Evolutionary conservation across 1,284 basidiomycete species (phyloP).

Genomic region (Trametes hirsuta): DNA sequence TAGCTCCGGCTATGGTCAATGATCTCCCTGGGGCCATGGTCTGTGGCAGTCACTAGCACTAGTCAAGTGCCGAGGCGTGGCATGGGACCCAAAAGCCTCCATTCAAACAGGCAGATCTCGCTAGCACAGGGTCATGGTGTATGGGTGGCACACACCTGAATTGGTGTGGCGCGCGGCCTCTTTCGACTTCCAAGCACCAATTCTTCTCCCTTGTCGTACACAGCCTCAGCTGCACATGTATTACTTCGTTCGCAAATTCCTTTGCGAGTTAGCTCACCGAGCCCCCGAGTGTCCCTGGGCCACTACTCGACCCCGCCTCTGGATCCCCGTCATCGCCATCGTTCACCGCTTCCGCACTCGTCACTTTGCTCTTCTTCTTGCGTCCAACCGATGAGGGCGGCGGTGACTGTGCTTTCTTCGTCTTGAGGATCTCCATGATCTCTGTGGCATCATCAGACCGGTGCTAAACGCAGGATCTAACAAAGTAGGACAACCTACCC

Average conservation of each 20-base stretch:
- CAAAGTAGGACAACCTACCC: conserved; percentile 45
- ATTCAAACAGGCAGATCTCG: too few species aligned
- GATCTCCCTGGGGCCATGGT: too few species aligned
- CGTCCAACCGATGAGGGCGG: conserved; percentile 41
- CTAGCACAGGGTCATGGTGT: too few species aligned
- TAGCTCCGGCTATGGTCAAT: too few species aligned
- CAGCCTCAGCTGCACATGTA: not conserved
- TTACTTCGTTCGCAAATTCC: too few species aligned
- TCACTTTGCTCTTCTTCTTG: conserved; percentile 50
- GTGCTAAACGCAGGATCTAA: not conserved
- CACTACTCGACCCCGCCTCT: conserved; percentile 18
- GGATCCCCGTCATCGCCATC: conserved; percentile 36
- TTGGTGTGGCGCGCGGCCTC: too few species aligned
- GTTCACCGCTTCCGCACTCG: conserved; percentile 55
- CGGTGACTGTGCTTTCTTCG: conserved; percentile 63
- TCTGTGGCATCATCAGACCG: conserved; percentile 43
- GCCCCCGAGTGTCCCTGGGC: not conserved
- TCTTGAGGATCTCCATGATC: conserved; percentile 76
- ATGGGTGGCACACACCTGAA: too few species aligned
- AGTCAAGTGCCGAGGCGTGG: too few species aligned
- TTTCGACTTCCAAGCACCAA: too few species aligned
- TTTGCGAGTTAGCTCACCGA: not conserved
- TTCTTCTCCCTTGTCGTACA: not conserved
- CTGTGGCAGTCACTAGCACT: too few species aligned
- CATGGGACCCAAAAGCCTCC: too few species aligned